A percentile compares a stretch with the other conserved stretches of the same genome.
Conservation (phyloP, 495 filamentous ascomycete genomes). For the Hypoxylon intermedium region DNA sequence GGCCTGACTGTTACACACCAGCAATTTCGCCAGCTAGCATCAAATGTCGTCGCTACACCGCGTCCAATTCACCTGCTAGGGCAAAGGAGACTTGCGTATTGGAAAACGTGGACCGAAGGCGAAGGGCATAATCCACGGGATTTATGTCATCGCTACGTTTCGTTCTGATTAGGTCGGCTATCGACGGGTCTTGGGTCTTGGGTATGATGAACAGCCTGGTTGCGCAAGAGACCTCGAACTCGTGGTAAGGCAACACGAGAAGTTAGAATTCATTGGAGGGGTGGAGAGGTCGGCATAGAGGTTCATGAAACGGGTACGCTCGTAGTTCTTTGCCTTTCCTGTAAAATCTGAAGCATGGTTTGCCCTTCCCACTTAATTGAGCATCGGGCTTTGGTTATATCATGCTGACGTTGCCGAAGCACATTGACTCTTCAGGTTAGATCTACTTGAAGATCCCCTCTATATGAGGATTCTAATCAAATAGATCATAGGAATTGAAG, state of each 20-base stretch:
- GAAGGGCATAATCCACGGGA: no score
- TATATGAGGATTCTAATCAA: no score
- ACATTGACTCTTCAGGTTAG: no score
- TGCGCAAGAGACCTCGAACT: not conserved
- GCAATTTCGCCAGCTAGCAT: not conserved
- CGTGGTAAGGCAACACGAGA: conserved; percentile 5
- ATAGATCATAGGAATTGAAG: no score
- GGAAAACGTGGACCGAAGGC: no score
- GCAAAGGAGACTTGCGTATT: no score
- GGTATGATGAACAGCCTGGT: not conserved
- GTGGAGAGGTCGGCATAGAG: not conserved
- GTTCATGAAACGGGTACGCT: not conserved
- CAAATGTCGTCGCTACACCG: not conserved
- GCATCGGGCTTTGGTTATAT: conserved; percentile 5
- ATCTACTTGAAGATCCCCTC: no score
- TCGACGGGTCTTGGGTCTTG: no score
- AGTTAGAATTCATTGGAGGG: conserved; percentile 1
- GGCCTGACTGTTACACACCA: not conserved
- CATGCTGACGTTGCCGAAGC: conserved; percentile 1
- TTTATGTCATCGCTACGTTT: no score
- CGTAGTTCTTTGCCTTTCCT: not conserved
- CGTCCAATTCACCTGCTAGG: not conserved
- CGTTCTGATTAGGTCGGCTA: no score
- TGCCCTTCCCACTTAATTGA: conserved; percentile 1
- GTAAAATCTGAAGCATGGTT: conserved; percentile 20